Base-by-base conservation (phyloP, 176 grass and related monocot species). In the Tillandsia leiboldiana region DNA sequence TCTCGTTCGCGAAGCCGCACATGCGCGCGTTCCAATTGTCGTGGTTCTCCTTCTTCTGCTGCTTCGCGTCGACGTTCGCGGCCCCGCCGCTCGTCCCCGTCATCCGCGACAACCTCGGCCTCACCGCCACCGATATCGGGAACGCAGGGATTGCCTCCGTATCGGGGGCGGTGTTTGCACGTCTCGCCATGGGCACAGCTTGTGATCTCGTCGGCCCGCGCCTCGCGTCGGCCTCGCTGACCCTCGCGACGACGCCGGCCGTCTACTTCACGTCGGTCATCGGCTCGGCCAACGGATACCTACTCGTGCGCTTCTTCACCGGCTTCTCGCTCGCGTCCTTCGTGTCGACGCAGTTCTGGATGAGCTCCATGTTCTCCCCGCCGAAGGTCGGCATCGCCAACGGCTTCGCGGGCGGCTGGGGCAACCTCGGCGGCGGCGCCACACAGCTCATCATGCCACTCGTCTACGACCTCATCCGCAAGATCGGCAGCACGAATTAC, bases 11-110 rank as follows among this genome's bases (percentile, higher is more conserved):
- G 17, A 13, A 66, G 61, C 92, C 92, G n/a, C 92, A 96, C 78
- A 96, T 96, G 92, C 72, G 79, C 24, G 81, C 88, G 28, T 96
- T 96, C 88, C 92, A 96, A 66, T 68, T 92, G 1, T 89, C 92
- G 0, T 96, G 92, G 92, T 96, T 92, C 86, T 96, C 92, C 86
- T 96, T 96, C 88, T 96, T 96, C 78, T 89, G 83, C 81, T 96
- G 92, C 76, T 96, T 96, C 73, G 81, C 89, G 9, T 96, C 92
- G 54, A 87, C 88, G 76, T 96, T 96, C 66, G 88, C 92, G 0
- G 88, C 92, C 17, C 88, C 92, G 49, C 92, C 92, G 49, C 88
- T 96, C 22, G 73, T 96, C 23, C 88, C 92, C 22, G 49, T 96
- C 12, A 96, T 96, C 69, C 77, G 92, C 2, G 92, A 96, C 73